These are phyloP conservation scores for Plenodomus biglobosus DNA, from an alignment of 2,329 filamentous ascomycete genomes.

Conservation along the genomic window DNA sequence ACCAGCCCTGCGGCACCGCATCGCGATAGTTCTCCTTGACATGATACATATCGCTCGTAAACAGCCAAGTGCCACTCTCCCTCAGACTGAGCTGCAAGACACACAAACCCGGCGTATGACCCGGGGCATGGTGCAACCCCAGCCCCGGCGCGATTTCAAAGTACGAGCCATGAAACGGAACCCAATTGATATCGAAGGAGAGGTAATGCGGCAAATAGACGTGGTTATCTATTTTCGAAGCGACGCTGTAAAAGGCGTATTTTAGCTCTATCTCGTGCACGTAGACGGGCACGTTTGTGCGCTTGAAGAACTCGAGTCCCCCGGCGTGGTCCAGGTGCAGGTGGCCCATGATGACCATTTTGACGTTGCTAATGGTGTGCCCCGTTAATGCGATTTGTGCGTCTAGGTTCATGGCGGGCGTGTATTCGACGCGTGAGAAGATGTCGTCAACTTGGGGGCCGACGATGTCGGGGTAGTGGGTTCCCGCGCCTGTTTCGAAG, in stretches of 20 bases:
- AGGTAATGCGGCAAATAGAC: conserved; percentile 43
- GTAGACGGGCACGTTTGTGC: conserved; percentile 40
- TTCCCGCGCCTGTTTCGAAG: conserved; percentile 40
- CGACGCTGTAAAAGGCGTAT: conserved; percentile 43
- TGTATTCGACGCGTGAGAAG: conserved; percentile 22
- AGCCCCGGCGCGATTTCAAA: conserved; percentile 40
- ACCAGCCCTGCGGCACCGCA: conserved; percentile 43
- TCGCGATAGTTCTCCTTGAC: conserved; percentile 41
- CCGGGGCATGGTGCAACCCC: conserved; percentile 39
- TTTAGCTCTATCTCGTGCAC: conserved; percentile 45
- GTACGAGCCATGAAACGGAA: conserved; percentile 36
- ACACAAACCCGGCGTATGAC: conserved; percentile 41
- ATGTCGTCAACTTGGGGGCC: conserved; percentile 37
- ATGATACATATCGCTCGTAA: conserved; percentile 45
- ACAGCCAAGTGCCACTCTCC: conserved; percentile 41
- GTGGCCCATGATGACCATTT: conserved; percentile 43
- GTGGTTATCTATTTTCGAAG: conserved; percentile 39
- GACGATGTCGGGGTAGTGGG: conserved; percentile 32
- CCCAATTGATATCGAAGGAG: conserved; percentile 43
- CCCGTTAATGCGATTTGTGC: conserved; percentile 31
- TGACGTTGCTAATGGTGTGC: conserved; percentile 40
- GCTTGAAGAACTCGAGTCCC: conserved; percentile 39
- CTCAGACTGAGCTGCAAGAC: conserved; percentile 44
- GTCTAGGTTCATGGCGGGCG: conserved; percentile 14
- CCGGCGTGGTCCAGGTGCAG: conserved; percentile 44